Evolutionary conservation across 768 basidiomycete species (phyloP), one percentile per base, ranked within the genome.

Genomic region (Lepiota brunneoincarnata): DNA sequence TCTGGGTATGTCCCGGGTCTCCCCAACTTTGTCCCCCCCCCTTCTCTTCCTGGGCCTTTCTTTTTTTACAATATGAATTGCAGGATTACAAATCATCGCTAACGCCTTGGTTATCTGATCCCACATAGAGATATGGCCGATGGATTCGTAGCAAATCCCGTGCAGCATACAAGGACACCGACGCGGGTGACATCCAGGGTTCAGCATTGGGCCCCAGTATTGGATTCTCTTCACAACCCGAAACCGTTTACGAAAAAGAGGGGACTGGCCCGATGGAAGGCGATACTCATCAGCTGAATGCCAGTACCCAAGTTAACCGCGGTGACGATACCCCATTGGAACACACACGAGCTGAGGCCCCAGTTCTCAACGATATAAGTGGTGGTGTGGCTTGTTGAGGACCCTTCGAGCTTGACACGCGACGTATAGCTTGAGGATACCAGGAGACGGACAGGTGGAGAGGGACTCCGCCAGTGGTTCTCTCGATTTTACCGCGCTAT

Each of bases 41-140:
- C 24, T 31, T 26, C 15, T 40, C 17, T 31, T 17, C 11, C 18
- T 39, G 10, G 11, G 34, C 18, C 28, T 24, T n/a, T n/a, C n/a
- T n/a, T n/a, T n/a, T n/a, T n/a, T n/a, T n/a, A n/a, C n/a, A n/a
- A n/a, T n/a, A n/a, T n/a, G n/a, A n/a, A n/a, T n/a, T n/a, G n/a
- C n/a, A n/a, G n/a, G n/a, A n/a, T n/a, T n/a, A n/a, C n/a, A n/a
- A n/a, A n/a, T 35, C 39, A n/a, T 37, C 34, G 14, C 17, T 20
- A 15, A 20, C 23, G 3, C 26, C 26, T 28, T 23, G 10, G 41
- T 59, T 54, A 38, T 55, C 43, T 51, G 36, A 42, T 35, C 5
- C 20, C 41, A n/a, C 59, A 15, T 61, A 81, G 81, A 78, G 71
- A 71, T 80, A 81, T 56, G 80, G 80, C 21, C 62, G 59, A 58